phyloP scores from a whole-genome alignment of 345 rosid genomes.

The Heritiera littoralis region DNA sequence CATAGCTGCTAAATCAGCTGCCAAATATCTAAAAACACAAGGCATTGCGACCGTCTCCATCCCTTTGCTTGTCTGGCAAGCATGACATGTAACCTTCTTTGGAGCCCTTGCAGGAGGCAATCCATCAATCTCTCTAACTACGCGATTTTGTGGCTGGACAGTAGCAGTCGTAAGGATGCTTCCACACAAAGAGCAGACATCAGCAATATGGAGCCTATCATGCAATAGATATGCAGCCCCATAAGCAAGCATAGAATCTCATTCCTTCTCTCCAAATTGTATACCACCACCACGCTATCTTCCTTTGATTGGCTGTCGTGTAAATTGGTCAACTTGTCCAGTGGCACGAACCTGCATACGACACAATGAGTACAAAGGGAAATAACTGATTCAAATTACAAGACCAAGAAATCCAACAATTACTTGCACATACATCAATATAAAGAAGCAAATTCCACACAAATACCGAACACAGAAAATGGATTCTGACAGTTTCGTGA shows the following conservation, averaged over 20 bases:
- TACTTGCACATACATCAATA: background rate
- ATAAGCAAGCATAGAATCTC: conserved; percentile 89
- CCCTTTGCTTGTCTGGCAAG: conserved; percentile 82
- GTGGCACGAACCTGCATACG: conserved; percentile 83
- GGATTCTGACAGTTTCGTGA: background rate
- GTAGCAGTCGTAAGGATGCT: conserved; percentile 69
- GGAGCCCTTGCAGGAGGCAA: conserved; percentile 71
- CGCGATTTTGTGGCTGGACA: conserved; percentile 57
- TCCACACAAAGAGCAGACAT: conserved; percentile 83
- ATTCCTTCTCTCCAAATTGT: conserved; percentile 96
- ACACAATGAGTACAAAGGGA: no score
- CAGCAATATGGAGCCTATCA: conserved; percentile 93
- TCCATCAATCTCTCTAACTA: conserved; percentile 58
- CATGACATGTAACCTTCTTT: conserved; percentile 66
- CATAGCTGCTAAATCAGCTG: conserved; percentile 94
- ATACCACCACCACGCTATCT: conserved; percentile 94
- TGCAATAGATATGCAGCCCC: conserved; percentile 95
- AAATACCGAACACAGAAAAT: background rate
- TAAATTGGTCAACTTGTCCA: conserved; percentile 79
- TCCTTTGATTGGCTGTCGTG: conserved; percentile 95
- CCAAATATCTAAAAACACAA: conserved; percentile 86
- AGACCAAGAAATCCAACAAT: no score
- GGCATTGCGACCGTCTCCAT: conserved; percentile 97
- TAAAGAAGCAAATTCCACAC: background rate
- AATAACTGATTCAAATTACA: no score